Percentiles rank a stretch among this genome's conserved stretches.
phyloP scores from a whole-genome alignment of 2,329 filamentous ascomycete genomes.

The Aspergillus pseudoterreus region DNA sequence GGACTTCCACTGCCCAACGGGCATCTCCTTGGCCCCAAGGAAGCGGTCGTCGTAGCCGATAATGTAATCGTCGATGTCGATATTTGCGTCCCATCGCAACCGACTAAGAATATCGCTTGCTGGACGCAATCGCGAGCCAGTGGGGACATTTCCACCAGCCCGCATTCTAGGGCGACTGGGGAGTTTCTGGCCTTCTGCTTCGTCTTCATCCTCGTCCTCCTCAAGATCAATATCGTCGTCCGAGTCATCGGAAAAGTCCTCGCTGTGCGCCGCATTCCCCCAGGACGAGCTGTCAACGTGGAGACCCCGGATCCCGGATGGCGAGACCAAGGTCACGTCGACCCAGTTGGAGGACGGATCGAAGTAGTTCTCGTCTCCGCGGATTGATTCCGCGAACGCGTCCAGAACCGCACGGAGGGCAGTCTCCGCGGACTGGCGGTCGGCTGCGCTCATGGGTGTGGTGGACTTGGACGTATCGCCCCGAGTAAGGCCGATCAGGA shows the following conservation, averaged over 20 bases:
- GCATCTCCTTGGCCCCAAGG: slow-evolving; percentile 4
- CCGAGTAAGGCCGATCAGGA: slow-evolving; percentile 2
- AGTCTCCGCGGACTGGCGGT: slow-evolving; percentile 3
- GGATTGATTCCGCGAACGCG: slow-evolving; percentile 3
- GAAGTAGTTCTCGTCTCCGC: slow-evolving; percentile 7
- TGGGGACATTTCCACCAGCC: background rate
- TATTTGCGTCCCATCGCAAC: slow-evolving; percentile 1
- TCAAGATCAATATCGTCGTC: slow-evolving; percentile 6
- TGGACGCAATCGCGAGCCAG: background rate
- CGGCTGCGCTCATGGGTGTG: background rate
- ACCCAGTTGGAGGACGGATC: slow-evolving; percentile 7
- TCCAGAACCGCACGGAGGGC: slow-evolving; percentile 1
- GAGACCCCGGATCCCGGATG: background rate
- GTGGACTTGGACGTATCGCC: background rate
- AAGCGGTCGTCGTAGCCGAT: slow-evolving; percentile 8
- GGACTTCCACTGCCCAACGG: slow-evolving; percentile 4
- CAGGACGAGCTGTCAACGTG: background rate
- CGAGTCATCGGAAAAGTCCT: background rate
- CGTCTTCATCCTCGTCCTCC: slow-evolving; percentile 1
- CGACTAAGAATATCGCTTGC: slow-evolving; percentile 6
- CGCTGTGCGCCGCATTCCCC: background rate
- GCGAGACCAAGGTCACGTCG: background rate
- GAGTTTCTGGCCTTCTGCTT: background rate
- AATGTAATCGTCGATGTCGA: slow-evolving; percentile 6
- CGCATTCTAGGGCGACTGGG: background rate